Evolutionary conservation across 345 rosid genomes (phyloP), one percentile per base, ranked within the genome.

Genomic region (Pistacia integerrima): DNA sequence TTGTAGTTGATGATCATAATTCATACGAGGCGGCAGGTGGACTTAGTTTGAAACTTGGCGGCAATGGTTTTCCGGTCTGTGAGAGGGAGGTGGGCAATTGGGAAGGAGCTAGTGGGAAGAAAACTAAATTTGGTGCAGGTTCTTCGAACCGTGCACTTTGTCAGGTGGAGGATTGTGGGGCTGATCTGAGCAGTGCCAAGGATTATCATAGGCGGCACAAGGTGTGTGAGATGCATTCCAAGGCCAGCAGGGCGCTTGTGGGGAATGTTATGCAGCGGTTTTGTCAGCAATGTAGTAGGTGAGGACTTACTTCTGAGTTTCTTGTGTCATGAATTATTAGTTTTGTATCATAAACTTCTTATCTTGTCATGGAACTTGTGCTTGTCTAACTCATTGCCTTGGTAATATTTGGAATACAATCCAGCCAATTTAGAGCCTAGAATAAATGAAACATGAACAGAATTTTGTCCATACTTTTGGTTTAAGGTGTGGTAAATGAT

Each of bases 241-340:
- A 97, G 79, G 96, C 96, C 74, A 87, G 81, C 74, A 92, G 87
- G 78, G 98, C 99, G 0, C 86, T 91, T 30, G 98, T 97, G 22
- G 97, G 96, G 73, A 90, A 86, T 71, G 85, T 85, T 30, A 87
- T 97, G 98, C 99, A 97, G 90, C 93, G 99, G 44, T 97, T 97
- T 78, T 97, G 99, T 86, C 99, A 97, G 86, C 99, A 97, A 87
- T 97, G 99, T 76, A 97, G 99, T 82, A 86, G 98, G 99, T 97
- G 85, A 83, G 88, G 49, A 4, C 54, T 73, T 44, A 44, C 58
- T 35, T 7, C 0, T 72, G 52, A 59, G 70, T 69, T 30, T 22
- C 46, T 67, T 48, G 33, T 9, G 1, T 44, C 9, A 20, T 20
- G 18, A 18, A 9, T n/a, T 14, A 3, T 5, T 56, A 54, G 3